phyloP scores from a whole-genome alignment of 345 rosid genomes.

The Garcia nutans region DNA sequence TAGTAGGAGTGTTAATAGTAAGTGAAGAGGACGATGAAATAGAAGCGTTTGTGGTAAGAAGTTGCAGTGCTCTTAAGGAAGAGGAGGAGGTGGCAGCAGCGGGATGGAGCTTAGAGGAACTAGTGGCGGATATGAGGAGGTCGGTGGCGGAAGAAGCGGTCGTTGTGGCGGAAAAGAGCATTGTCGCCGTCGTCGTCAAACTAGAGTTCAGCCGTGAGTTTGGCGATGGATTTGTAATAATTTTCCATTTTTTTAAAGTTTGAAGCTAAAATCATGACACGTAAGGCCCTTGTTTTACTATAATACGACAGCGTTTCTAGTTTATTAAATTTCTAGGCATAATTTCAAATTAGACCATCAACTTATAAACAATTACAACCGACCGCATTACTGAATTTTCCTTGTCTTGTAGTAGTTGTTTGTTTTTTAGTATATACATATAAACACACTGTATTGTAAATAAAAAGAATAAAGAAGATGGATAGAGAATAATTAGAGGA shows the following conservation, averaged over 20 bases:
- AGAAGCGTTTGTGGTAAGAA: constrained; percentile 23
- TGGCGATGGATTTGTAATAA: not conserved
- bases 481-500: too few relatives aligned
- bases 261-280: constrained; percentile 20
- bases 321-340: too few relatives aligned
- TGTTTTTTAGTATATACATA: too few relatives aligned
- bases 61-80: constrained; percentile 28
- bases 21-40: constrained; percentile 25
- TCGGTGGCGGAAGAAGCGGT: constrained; percentile 12
- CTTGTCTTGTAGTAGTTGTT: too few relatives aligned
- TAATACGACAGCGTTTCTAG: constrained; percentile 7
- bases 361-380: too few relatives aligned
- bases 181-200: constrained; percentile 20
- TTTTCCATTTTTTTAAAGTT: not conserved
- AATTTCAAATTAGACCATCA: too few relatives aligned
- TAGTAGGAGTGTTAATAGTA: constrained; percentile 7
- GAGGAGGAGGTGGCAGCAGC: constrained; percentile 20
- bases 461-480: too few relatives aligned
- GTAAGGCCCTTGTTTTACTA: not conserved
- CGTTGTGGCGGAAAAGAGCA: constrained; percentile 53
- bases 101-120: constrained; percentile 8
- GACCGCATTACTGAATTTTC: too few relatives aligned
- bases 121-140: constrained; percentile 24
- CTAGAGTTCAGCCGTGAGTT: not conserved
- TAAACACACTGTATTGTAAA: too few relatives aligned